These are phyloP conservation scores for Amanita exitialis DNA, from an alignment of 768 basidiomycete genomes.

Conservation along the genomic window DNA sequence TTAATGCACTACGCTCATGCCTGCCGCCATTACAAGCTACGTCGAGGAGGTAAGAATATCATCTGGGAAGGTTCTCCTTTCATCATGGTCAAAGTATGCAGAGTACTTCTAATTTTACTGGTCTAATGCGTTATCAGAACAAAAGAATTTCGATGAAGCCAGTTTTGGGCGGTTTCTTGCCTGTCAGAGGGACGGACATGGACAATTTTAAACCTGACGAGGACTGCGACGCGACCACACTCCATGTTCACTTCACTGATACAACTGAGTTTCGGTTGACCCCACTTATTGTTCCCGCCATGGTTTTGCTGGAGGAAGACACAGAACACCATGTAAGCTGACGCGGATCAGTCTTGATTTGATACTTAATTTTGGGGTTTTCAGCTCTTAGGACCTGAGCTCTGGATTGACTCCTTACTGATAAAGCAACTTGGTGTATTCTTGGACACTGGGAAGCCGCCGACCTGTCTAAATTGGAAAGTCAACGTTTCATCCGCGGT, in stretches of 20 bases:
- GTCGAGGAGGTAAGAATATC: background rate
- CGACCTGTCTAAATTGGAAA: slow-evolving; percentile 26
- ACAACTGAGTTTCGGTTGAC: slow-evolving; percentile 37
- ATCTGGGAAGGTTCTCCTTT: slow-evolving; percentile 5
- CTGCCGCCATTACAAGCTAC: slow-evolving; percentile 3
- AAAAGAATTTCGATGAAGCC: background rate
- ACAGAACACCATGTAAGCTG: slow-evolving; percentile 32
- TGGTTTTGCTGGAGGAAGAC: slow-evolving; percentile 37
- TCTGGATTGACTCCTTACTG: slow-evolving; percentile 33
- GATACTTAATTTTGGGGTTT: background rate
- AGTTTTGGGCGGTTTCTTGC: background rate
- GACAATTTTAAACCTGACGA: slow-evolving; percentile 11
- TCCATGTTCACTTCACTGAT: slow-evolving; percentile 29
- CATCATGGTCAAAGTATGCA: background rate
- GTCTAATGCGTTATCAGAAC: background rate
- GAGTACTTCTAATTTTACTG: background rate
- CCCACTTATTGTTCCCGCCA: slow-evolving; percentile 40
- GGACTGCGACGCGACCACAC: slow-evolving; percentile 22
- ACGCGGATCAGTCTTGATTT: background rate
- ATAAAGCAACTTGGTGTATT: slow-evolving; percentile 22
- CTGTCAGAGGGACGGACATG: background rate
- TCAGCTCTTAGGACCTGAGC: slow-evolving; percentile 25
- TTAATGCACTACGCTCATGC: background rate
- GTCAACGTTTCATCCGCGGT: slow-evolving; percentile 27
- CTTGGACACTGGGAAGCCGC: slow-evolving; percentile 12